Evolutionary conservation across 2,329 filamentous ascomycete genomes (phyloP), one percentile per base, ranked within the genome.

Genomic region (Scedosporium minutisporum): DNA sequence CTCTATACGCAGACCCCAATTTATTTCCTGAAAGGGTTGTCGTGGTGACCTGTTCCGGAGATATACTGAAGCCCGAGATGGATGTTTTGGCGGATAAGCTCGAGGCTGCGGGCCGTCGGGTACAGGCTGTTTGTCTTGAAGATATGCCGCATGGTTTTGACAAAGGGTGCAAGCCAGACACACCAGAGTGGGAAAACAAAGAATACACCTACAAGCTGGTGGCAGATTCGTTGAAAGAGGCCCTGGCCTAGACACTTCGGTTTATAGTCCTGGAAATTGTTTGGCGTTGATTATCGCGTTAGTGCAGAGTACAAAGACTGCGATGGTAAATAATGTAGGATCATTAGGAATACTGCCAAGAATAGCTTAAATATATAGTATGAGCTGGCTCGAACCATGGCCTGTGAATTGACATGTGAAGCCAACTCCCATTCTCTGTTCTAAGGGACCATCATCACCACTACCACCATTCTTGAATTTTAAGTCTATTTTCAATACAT

Each of bases 51-150:
- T 71, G 68, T 6, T 74, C 69, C 3, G 68, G 72, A 1, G 76
- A 78, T 66, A 65, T 63, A n/a, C 68, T 77, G 27, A 69, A 68
- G 0, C 67, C 68, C 1, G 77, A 78, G 62, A 69, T 69, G 0
- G 71, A 75, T 58, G 68, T 62, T 9, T 66, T 78, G 21, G 74
- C 69, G 0, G 62, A 68, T 18, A 64, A 71, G 60, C 16, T 70
- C 16, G 3, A 23, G 12, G 25, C 9, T 0, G 63, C 27, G 29
- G 63, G 65, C 1, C 18, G 61, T 48, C 62, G 23, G 53, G 62
- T 66, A 4, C 63, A 69, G 16, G 41, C 66, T 1, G 51, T 67
- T 0, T 29, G 46, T 10, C 16, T 69, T 9, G 58, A 67, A 3
- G 67, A 64, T 1, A 65, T 64, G 21, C 57, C 59, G 6, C 69